Evolutionary conservation across 2,329 filamentous ascomycete species (phyloP).

Genomic region (Cytospora leucostoma): DNA sequence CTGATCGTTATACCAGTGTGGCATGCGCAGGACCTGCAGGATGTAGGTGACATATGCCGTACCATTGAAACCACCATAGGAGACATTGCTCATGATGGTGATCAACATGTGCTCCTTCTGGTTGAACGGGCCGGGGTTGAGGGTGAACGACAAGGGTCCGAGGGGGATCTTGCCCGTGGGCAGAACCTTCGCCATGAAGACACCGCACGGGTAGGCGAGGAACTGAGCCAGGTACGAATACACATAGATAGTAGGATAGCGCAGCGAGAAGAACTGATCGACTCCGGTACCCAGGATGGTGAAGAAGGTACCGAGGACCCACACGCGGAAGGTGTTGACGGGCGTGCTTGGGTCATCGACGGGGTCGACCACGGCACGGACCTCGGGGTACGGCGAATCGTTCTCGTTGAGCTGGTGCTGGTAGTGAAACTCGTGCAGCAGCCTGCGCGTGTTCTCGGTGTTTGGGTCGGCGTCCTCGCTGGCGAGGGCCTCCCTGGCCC

Average conservation of each 20-base stretch:
- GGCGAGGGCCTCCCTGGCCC: constrained; percentile 17
- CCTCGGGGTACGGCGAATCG: constrained; percentile 53
- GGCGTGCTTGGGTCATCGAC: constrained; percentile 53
- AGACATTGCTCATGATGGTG: constrained; percentile 63
- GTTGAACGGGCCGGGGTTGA: constrained; percentile 59
- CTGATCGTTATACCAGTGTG: constrained; percentile 54
- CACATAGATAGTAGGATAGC: constrained; percentile 56
- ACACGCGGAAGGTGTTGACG: constrained; percentile 57
- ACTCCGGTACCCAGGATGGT: constrained; percentile 51
- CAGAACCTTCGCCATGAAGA: constrained; percentile 50
- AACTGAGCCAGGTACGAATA: constrained; percentile 59
- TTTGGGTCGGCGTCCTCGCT: constrained; percentile 19
- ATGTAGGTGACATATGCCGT: constrained; percentile 21
- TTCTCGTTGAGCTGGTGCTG: constrained; percentile 18
- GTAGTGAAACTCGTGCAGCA: constrained; percentile 14
- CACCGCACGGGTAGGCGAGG: constrained; percentile 57
- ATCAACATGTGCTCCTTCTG: constrained; percentile 63
- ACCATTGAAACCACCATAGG: constrained; percentile 19
- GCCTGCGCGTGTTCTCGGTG: constrained; percentile 19
- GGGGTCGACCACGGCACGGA: constrained; percentile 58
- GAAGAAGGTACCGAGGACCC: constrained; percentile 55
- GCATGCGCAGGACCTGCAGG: constrained; percentile 28
- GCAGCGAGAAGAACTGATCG: constrained; percentile 61
- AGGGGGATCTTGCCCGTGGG: constrained; percentile 53
- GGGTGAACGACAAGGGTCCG: constrained; percentile 48